These are phyloP conservation scores for Cytospora mali DNA, from an alignment of 2,329 filamentous ascomycete genomes.

Conservation along the genomic window DNA sequence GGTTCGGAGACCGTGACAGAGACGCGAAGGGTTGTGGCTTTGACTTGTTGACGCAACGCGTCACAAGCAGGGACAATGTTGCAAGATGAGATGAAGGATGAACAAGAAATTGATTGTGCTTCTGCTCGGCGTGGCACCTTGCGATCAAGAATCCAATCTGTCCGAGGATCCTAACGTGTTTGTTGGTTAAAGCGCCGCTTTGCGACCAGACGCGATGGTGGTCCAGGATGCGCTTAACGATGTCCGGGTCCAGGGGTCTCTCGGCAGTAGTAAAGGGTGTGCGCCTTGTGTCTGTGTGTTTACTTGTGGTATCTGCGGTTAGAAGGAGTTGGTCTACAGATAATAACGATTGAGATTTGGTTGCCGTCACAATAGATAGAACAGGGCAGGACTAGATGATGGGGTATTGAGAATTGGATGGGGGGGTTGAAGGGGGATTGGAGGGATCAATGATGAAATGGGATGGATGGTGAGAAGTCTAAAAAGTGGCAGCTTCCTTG, in stretches of 20 bases:
- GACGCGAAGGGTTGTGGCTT: not conserved
- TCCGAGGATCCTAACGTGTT: slow-evolving; percentile 1
- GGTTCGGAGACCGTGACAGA: not conserved
- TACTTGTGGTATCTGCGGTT: slow-evolving; percentile 3
- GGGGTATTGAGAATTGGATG: slow-evolving; percentile 7
- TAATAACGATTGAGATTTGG: slow-evolving; percentile 16
- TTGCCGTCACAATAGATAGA: not conserved
- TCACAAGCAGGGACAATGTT: slow-evolving; percentile 11
- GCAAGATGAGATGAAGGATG: not conserved
- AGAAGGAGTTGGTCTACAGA: slow-evolving; percentile 10
- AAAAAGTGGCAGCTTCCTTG: slow-evolving; percentile 26
- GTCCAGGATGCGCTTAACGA: not conserved
- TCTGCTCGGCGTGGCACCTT: slow-evolving; percentile 11
- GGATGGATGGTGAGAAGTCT: slow-evolving; percentile 12
- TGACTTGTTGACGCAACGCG: slow-evolving; percentile 8
- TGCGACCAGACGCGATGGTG: slow-evolving; percentile 13
- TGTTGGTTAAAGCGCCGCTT: slow-evolving; percentile 12
- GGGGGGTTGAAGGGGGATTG: not conserved
- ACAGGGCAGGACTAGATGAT: slow-evolving; percentile 16
- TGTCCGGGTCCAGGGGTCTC: not conserved
- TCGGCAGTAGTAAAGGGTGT: not conserved
- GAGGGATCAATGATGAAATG: slow-evolving; percentile 1
- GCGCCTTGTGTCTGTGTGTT: not conserved
- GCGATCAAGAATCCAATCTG: slow-evolving; percentile 4
- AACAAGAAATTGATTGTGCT: slow-evolving; percentile 12